Evolutionary conservation across 441 rosid genomes (phyloP).

Genomic region (Mallotus japonicus): DNA sequence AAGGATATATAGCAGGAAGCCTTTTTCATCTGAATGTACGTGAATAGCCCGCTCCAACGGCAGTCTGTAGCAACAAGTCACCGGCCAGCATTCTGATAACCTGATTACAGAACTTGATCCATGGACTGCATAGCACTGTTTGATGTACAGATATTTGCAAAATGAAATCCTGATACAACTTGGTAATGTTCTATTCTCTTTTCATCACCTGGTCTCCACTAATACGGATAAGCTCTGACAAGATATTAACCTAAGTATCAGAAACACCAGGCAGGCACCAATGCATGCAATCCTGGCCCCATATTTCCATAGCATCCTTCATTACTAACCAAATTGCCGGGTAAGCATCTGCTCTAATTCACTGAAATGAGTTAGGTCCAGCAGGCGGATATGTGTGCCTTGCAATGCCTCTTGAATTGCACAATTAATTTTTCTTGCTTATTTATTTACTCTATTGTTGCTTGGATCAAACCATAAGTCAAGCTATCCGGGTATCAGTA

Average conservation of each 20-base stretch:
- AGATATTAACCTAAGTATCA: conserved; percentile 86
- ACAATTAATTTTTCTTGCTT: too few relatives aligned
- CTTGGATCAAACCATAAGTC: too few relatives aligned
- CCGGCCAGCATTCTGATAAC: too few relatives aligned
- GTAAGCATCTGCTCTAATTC: conserved; percentile 95
- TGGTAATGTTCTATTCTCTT: neutral
- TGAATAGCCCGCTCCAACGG: neutral
- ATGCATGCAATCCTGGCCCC: conserved; percentile 99
- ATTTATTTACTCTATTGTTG: too few relatives aligned
- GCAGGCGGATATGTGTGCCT: conserved; percentile 49
- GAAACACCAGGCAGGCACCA: conserved; percentile 99
- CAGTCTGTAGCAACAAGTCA: neutral
- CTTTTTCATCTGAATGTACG: neutral
- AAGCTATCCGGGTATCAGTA: too few relatives aligned
- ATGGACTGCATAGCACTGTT: neutral
- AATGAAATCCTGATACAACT: neutral
- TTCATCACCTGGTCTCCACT: conserved; percentile 33
- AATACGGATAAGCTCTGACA: conserved; percentile 48
- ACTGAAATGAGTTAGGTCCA: conserved; percentile 71
- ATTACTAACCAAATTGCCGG: conserved; percentile 96
- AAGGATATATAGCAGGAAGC: neutral
- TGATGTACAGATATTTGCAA: neutral
- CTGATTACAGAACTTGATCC: too few relatives aligned
- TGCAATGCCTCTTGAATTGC: too few relatives aligned
- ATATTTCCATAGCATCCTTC: conserved; percentile 77